Base-by-base conservation (phyloP, 495 filamentous ascomycete genomes). In the Penicillium argentinense region DNA sequence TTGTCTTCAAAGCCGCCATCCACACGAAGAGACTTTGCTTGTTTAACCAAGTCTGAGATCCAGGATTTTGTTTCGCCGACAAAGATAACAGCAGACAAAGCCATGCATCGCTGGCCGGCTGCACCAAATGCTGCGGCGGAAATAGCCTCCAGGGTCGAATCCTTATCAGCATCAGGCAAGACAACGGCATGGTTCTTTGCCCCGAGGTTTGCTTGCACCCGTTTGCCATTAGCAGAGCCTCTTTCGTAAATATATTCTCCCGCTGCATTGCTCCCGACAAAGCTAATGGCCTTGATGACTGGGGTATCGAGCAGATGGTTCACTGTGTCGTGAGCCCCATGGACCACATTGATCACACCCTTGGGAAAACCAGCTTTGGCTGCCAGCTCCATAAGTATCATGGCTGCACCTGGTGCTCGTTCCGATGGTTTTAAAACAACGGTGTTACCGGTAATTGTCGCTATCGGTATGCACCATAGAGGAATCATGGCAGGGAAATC, bases 401-500 rank as follows among this genome's bases (percentile, higher is more conserved):
- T 92, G 27, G 86, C 83, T 13, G 89, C 89, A 18, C 90, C 90
- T 7, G 91, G 91, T 47, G 93, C 91, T 47, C 90, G 83, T 68
- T 96, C 91, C 0, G 89, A 93, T 4, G 91, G 91, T 73, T 96
- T 96, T 28, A 96, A 66, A 55, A 96, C 83, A 41, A 95, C 71
- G 9, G 84, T 88, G 68, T 96, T 96, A 19, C 91, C 91, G 3
- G 87, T 91, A 4, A 92, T 79, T 12, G 88, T 91, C 19, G 91
- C 89, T 54, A 95, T 83, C 9, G 91, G 89, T 42, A 95, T 89
- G 39, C 79, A 90, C 89, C 91, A 95, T 4, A 95, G 73, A 9
- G 91, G 90, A 67, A 93, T 95, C 89, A 95, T 95, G 49, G 91
- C 88, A 17, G 91, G 91, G 70, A 95, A 95, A 70, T 95, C 43